Evolutionary conservation across 805 yeast genomes (phyloP).

Genomic region (Spathaspora gorwiae): DNA sequence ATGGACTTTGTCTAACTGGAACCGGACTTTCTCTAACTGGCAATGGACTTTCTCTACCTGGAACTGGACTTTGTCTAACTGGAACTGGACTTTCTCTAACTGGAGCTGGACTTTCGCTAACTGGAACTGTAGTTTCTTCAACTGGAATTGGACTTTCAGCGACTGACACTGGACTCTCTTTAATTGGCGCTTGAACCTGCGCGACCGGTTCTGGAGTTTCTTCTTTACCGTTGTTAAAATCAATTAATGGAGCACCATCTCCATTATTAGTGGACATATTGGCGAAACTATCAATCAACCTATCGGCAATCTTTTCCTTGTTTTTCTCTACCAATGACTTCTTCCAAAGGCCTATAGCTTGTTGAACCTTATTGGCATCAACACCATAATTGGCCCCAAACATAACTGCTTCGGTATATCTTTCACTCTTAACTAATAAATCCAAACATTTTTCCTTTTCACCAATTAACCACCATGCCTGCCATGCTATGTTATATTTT

Average conservation of each 20-base stretch:
- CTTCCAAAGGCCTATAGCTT: slow-evolving; percentile 66
- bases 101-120: background rate
- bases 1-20: background rate
- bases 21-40: background rate
- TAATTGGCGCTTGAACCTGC: slow-evolving; percentile 24
- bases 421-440: slow-evolving; percentile 61
- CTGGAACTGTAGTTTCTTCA: background rate
- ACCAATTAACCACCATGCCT: slow-evolving; percentile 84
- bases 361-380: slow-evolving; percentile 35
- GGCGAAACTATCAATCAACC: slow-evolving; percentile 46
- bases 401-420: slow-evolving; percentile 81
- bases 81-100: background rate
- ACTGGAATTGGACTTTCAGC: background rate
- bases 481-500: slow-evolving; percentile 85
- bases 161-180: no score
- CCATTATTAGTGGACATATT: slow-evolving; percentile 9
- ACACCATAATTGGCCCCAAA: slow-evolving; percentile 67
- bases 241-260: slow-evolving; percentile 12
- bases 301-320: slow-evolving; percentile 54
- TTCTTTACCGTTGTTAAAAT: slow-evolving; percentile 12
- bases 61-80: background rate
- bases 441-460: slow-evolving; percentile 60
- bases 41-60: background rate
- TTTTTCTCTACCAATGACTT: slow-evolving; percentile 45
- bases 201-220: slow-evolving; percentile 22